Evolutionary conservation across 2,329 filamentous ascomycete species (phyloP), one percentile per base, ranked within the genome.

Genomic region (Hymenoscyphus repandus): DNA sequence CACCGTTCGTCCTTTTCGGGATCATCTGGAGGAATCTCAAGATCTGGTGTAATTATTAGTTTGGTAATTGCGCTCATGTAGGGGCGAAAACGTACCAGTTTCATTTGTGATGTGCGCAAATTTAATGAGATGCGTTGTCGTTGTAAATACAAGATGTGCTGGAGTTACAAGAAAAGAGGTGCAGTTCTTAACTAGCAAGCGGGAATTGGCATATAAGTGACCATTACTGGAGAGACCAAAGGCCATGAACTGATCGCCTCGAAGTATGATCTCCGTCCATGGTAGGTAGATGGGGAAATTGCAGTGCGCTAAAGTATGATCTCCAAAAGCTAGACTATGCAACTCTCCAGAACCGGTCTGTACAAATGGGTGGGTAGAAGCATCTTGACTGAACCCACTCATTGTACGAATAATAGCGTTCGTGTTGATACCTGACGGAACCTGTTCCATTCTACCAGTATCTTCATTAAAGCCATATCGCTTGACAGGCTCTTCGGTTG

Each of bases 1-100:
- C 92, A 97, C 63, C 93, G 77, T 68, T 99, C 93, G 60, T 97
- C 93, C 30, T 79, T 86, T 66, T 96, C 91, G 0, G 91, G 91
- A 41, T 96, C 90, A 67, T 99, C 92, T 10, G 75, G 78, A 0
- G 93, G 91, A 1, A 96, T 77, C 58, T 93, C 84, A 52, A 96
- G 80, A 27, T 86, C 88, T 90, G 51, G 45, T n/a, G 0, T 20
- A 44, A 20, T 59, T 45, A 52, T 47, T 18, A n/a, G 5, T 17
- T 31, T 17, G 36, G 6, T 18, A n/a, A 31, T 15, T 11, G 12
- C 27, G 9, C 0, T 39, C 5, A 17, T 2, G 17, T 33, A 17
- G 7, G 10, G 31, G 10, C 31, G 5, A 12, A 5, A 33, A 61
- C 72, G 57, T 74, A 88, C 86, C 81, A 58, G 89, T 75, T 13